These are phyloP conservation scores for Tricholoma matsutake DNA, from an alignment of 768 basidiomycete species.

Conservation along the genomic window DNA sequence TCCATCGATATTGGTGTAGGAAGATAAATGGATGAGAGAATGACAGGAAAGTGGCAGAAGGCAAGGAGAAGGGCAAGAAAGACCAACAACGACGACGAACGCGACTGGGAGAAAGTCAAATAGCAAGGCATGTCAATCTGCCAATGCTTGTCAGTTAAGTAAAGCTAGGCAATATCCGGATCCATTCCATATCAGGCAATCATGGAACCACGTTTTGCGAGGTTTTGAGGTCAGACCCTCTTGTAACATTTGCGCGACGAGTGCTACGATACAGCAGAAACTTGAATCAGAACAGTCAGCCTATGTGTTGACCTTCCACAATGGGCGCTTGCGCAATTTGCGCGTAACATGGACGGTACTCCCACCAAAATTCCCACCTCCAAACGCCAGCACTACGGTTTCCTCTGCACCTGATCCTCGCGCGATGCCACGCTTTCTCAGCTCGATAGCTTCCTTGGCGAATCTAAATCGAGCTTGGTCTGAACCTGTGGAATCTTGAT, in stretches of 20 bases:
- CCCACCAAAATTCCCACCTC: constrained; percentile 60
- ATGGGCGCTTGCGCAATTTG: constrained; percentile 79
- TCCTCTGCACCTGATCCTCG: constrained; percentile 75
- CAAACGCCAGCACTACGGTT: constrained; percentile 90
- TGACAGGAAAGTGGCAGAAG: not conserved
- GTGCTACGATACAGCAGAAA: not conserved
- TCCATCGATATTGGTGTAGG: constrained; percentile 47
- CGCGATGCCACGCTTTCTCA: constrained; percentile 75
- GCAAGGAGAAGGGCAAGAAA: constrained; percentile 5
- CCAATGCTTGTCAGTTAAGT: constrained; percentile 38
- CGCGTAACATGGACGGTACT: constrained; percentile 86
- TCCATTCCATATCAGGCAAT: constrained; percentile 21
- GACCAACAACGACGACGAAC: not conserved
- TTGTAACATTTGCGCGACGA: not conserved
- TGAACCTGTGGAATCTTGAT: constrained; percentile 46
- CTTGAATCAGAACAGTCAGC: constrained; percentile 24
- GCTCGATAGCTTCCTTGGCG: constrained; percentile 84
- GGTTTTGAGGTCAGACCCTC: too few relatives aligned
- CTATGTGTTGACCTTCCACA: constrained; percentile 81
- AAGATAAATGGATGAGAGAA: constrained; percentile 32
- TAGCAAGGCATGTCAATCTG: constrained; percentile 37
- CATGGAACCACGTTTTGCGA: constrained; percentile 27
- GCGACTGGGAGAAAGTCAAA: not conserved
- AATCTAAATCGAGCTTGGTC: constrained; percentile 90
- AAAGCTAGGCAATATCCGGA: constrained; percentile 35